A percentile compares a stretch with the other conserved stretches of the same genome.
phyloP scores from a whole-genome alignment of 164 flowering plant genomes.

The Umbellularia californica region DNA sequence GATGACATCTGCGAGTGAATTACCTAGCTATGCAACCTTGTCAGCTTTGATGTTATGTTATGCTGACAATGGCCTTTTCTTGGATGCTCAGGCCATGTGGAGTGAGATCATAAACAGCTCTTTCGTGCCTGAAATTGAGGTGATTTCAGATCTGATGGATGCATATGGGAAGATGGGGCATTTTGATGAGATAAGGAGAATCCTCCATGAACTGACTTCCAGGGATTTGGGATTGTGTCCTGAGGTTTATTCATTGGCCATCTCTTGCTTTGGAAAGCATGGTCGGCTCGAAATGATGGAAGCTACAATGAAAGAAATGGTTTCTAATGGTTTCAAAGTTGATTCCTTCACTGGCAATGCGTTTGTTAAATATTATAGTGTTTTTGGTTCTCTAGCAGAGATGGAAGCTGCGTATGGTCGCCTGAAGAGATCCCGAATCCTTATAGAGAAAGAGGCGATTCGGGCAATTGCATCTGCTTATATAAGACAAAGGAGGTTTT shows the following conservation, averaged over 20 bases:
- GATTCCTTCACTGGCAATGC: constrained; percentile 69
- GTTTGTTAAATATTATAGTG: constrained; percentile 48
- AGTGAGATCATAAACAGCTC: constrained; percentile 60
- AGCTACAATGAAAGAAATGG: constrained; percentile 47
- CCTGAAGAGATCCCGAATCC: constrained; percentile 56
- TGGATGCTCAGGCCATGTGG: constrained; percentile 49
- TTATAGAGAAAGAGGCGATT: constrained; percentile 64
- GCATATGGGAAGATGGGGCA: constrained; percentile 44
- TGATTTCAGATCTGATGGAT: constrained; percentile 47
- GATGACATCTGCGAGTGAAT: constrained; percentile 33
- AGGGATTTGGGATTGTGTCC: constrained; percentile 35
- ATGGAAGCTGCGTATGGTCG: constrained; percentile 74
- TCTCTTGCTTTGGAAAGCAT: constrained; percentile 59
- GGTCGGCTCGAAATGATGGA: constrained; percentile 79
- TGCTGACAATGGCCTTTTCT: constrained; percentile 47
- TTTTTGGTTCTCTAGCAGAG: constrained; percentile 52
- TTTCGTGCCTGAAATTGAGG: constrained; percentile 32
- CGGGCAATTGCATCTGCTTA: constrained; percentile 68
- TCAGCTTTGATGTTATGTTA: constrained; percentile 52
- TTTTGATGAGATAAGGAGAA: constrained; percentile 39
- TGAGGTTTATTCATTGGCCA: constrained; percentile 39
- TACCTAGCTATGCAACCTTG: constrained; percentile 28
- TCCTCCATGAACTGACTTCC: constrained; percentile 37
- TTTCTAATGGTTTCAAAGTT: constrained; percentile 45
- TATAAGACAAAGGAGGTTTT: constrained; percentile 53